These are phyloP conservation scores for Canna indica DNA, from an alignment of 176 grass and related monocot genomes.

Conservation along the genomic window DNA sequence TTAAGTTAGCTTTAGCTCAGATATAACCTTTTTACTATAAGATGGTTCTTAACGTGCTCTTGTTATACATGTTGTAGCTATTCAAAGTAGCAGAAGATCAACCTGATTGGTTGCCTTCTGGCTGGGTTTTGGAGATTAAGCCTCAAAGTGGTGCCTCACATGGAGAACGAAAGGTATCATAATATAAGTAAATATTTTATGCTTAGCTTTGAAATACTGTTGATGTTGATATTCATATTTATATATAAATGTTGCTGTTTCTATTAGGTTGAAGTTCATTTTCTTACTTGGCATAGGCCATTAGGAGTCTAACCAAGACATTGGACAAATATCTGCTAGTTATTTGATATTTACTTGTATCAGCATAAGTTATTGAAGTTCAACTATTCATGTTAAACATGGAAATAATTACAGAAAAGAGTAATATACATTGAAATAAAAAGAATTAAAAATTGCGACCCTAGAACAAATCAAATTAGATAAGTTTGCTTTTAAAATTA, in stretches of 20 bases:
- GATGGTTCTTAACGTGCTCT: not conserved
- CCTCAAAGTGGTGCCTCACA: slow-evolving; percentile 7
- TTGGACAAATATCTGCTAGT: too few relatives aligned
- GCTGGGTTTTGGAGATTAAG: slow-evolving; percentile 21
- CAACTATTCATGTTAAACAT: too few relatives aligned
- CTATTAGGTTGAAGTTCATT: not conserved
- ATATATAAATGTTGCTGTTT: not conserved
- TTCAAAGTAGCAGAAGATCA: not conserved
- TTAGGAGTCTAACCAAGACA: too few relatives aligned
- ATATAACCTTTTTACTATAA: not conserved
- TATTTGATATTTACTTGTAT: too few relatives aligned
- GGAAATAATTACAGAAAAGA: too few relatives aligned
- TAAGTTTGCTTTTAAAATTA: too few relatives aligned
- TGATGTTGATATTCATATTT: not conserved
- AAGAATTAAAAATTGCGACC: too few relatives aligned
- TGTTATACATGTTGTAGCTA: not conserved
- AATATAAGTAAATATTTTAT: too few relatives aligned
- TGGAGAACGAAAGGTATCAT: slow-evolving; percentile 3
- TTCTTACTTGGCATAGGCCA: not conserved
- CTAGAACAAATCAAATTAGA: too few relatives aligned
- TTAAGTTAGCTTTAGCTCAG: not conserved
- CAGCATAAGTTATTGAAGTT: too few relatives aligned
- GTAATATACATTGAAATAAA: too few relatives aligned
- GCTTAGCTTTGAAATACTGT: not conserved
- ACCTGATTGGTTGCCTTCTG: slow-evolving; percentile 26